Evolutionary conservation across 1,284 basidiomycete genomes (phyloP), one percentile per base, ranked within the genome.

Genomic region (Schizophyllum commune): DNA sequence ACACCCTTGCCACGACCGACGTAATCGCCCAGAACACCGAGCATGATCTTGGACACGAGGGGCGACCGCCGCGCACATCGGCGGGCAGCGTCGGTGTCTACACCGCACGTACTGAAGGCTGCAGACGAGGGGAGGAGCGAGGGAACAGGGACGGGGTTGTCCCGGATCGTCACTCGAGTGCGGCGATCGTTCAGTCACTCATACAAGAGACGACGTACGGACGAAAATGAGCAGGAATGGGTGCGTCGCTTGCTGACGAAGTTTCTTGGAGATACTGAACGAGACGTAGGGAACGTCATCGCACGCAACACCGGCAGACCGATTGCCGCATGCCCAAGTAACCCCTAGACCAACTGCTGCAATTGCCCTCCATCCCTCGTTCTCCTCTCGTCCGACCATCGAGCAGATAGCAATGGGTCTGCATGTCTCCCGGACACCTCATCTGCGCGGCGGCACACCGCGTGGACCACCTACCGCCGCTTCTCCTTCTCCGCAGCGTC

Each of bases 341-440:
- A 11, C 39, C 39, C 17, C 39, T 11, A 47, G 13, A 17, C 17
- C 39, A 3, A 47, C 39, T 13, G 39, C 39, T 13, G 39, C 39
- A 3, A 11, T 47, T 17, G 39, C 39, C 9, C 39, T 47, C 39
- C 39, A 17, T 17, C 39, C 39, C 66, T 68, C 76, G 32, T 69
- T 73, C 22, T 65, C 74, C 20, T 71, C 76, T 20, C 83, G 80
- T n/a, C 87, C 87, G 1, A 86, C 84, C 59, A 77, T 88, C 55
- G 83, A 86, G 66, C 86, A 89, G 71, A 89, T 89, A 64, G 83
- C 86, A 17, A 89, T 89, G 86, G 87, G 86, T 22, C 77, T 89
- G 20, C 88, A 89, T 70, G 74, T 87, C 32, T 89, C 87, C 11
- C 83, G 85, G 54, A 89, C 87, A 1, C 86, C 87, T 5, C 86